Evolutionary conservation across 371 early-diverging fungal genomes (phyloP).

Genomic region (Lichtheimia ramosa): DNA sequence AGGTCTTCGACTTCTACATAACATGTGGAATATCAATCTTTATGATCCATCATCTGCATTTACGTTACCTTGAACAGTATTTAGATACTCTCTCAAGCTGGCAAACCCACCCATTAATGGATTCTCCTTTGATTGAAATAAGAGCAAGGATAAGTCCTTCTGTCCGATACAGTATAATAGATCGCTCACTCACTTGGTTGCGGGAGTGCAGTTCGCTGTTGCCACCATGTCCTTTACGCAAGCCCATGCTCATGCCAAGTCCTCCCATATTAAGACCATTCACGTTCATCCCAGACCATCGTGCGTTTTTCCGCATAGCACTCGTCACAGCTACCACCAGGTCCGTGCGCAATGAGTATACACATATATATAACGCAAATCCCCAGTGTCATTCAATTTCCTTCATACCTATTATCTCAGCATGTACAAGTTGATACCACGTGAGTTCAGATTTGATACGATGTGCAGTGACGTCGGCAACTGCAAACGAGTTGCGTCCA

Average conservation of each 20-base stretch:
- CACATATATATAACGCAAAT: not conserved
- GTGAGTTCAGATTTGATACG: conserved; percentile 56
- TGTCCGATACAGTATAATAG: too few relatives aligned
- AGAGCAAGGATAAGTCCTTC: not conserved
- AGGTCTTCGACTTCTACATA: conserved; percentile 49
- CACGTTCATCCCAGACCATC: conserved; percentile 76
- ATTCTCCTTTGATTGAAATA: conserved; percentile 48
- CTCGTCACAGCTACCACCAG: conserved; percentile 58
- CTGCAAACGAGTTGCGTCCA: conserved; percentile 11
- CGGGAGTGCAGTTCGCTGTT: conserved; percentile 38
- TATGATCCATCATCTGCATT: not conserved
- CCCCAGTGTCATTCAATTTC: not conserved
- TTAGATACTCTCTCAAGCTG: conserved; percentile 64
- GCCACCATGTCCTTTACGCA: conserved; percentile 49
- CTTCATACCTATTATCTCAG: conserved; percentile 70
- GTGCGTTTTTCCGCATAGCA: conserved; percentile 86
- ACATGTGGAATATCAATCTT: not conserved
- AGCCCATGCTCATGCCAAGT: conserved; percentile 68
- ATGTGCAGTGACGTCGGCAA: conserved; percentile 8
- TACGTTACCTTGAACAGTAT: conserved; percentile 55
- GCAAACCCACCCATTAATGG: conserved; percentile 75
- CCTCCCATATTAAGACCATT: conserved; percentile 63
- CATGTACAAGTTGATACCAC: conserved; percentile 78
- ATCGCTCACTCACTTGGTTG: conserved; percentile 34
- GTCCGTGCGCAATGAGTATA: not conserved